Conservation (phyloP, 345 rosid genomes). For the Boechera retrofracta region DNA sequence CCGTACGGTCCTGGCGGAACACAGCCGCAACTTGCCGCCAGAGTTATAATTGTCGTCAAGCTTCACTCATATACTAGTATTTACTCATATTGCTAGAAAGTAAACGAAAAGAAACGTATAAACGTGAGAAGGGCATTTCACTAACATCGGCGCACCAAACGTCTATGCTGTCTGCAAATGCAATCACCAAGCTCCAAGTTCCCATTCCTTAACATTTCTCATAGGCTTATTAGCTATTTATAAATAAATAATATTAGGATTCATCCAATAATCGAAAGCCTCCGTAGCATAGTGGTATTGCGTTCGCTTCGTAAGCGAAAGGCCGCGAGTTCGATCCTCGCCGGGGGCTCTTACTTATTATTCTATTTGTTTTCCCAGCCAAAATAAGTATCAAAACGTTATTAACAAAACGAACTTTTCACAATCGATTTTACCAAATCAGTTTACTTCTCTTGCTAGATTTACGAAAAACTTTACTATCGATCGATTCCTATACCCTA, state of each 20-base stretch:
- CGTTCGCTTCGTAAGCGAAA: constrained; percentile 99
- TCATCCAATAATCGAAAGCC: constrained; percentile 35
- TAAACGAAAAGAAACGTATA: background rate
- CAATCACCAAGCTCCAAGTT: background rate
- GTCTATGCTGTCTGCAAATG: background rate
- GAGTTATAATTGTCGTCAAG: too few relatives aligned
- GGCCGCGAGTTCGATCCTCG: constrained; percentile 99
- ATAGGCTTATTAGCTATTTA: background rate
- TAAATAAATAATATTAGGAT: background rate
- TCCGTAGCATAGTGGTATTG: constrained; percentile 99
- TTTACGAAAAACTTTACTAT: background rate
- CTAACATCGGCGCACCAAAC: background rate
- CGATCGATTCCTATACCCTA: background rate
- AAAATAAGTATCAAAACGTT: background rate
- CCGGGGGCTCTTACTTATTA: constrained; percentile 52
- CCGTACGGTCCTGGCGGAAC: too few relatives aligned
- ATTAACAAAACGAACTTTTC: background rate
- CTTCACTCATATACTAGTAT: too few relatives aligned
- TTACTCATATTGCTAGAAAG: background rate
- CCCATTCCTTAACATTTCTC: background rate
- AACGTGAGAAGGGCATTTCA: background rate
- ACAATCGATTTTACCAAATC: background rate
- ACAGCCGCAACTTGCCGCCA: too few relatives aligned
- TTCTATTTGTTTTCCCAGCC: background rate
- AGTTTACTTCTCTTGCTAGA: background rate